A percentile compares a stretch with the other conserved stretches of the same genome.
Evolutionary conservation across 164 flowering plant genomes (phyloP).

Genomic region (Berberis thunbergii): DNA sequence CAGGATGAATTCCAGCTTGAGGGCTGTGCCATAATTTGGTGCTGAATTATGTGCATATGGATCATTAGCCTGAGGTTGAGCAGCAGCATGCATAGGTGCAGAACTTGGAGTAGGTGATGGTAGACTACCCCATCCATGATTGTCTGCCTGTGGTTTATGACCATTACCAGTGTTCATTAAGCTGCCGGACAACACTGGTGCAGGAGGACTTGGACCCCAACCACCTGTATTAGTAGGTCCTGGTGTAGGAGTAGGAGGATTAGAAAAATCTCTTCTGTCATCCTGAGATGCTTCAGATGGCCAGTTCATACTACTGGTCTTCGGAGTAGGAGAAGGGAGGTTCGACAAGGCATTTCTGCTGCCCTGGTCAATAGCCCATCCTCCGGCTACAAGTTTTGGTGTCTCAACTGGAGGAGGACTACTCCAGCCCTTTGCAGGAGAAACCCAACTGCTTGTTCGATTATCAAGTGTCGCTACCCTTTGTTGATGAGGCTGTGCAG

Average conservation of each 20-base stretch:
- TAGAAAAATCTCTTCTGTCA: slow-evolving; percentile 9
- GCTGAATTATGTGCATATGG: slow-evolving; percentile 4
- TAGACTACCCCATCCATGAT: background rate
- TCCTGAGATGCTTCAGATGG: slow-evolving; percentile 12
- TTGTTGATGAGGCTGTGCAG: slow-evolving; percentile 15
- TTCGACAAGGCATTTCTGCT: slow-evolving; percentile 21
- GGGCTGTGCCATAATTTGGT: too few species aligned
- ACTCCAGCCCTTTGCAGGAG: slow-evolving; percentile 9
- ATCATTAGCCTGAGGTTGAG: slow-evolving; percentile 2
- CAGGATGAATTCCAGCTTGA: too few species aligned
- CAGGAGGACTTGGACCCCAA: background rate
- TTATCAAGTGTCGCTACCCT: slow-evolving; percentile 17
- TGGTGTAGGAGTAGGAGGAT: slow-evolving; percentile 23
- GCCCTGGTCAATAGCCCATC: slow-evolving; percentile 21
- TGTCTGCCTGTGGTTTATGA: background rate
- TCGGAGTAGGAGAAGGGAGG: slow-evolving; percentile 69
- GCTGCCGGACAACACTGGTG: too few species aligned
- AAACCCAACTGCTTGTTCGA: background rate
- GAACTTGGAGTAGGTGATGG: slow-evolving; percentile 11
- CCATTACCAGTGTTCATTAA: too few species aligned
- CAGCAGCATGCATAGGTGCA: background rate
- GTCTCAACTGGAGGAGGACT: slow-evolving; percentile 23
- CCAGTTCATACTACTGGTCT: slow-evolving; percentile 13
- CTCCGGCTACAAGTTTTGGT: slow-evolving; percentile 20
- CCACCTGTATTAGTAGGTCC: background rate